These are phyloP conservation scores for Wallacemonas rigidus DNA, from an alignment of 208 protist species.

Conservation along the genomic window DNA sequence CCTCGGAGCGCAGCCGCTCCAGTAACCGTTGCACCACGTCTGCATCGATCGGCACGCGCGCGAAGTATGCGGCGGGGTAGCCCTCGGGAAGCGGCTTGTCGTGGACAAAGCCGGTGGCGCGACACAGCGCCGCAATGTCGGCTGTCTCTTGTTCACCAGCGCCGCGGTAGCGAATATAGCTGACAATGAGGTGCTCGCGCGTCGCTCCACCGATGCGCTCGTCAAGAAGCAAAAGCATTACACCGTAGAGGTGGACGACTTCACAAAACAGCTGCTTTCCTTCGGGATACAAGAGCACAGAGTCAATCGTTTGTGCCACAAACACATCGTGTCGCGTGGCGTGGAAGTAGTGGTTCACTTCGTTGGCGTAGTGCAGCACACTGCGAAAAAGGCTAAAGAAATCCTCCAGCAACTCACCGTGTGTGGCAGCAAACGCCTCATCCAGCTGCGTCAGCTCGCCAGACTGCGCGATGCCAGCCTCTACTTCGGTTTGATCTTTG, in stretches of 20 bases:
- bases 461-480: conserved; percentile 70
- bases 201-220: conserved; percentile 91
- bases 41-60: conserved; percentile 64
- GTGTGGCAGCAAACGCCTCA: conserved; percentile 82
- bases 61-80: conserved; percentile 96
- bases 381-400: conserved; percentile 97
- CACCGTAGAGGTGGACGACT: conserved; percentile 94
- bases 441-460: conserved; percentile 64
- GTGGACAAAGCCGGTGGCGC: conserved; percentile 86
- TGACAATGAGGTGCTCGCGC: conserved; percentile 97
- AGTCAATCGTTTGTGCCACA: conserved; percentile 92
- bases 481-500: conserved; percentile 68
- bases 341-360: conserved; percentile 90
- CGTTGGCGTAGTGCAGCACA: conserved; percentile 95
- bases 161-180: conserved; percentile 96
- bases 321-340: conserved; percentile 92
- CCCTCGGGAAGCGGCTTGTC: conserved; percentile 20
- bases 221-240: conserved; percentile 97
- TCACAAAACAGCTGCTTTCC: conserved; percentile 97
- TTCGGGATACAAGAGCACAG: conserved; percentile 91
- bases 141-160: conserved; percentile 88
- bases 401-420: conserved; percentile 95
- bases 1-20: conserved; percentile 93
- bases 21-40: conserved; percentile 91
- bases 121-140: conserved; percentile 95